phyloP scores from a whole-genome alignment of 1,284 basidiomycete genomes.

The Moesziomyces aphidis region DNA sequence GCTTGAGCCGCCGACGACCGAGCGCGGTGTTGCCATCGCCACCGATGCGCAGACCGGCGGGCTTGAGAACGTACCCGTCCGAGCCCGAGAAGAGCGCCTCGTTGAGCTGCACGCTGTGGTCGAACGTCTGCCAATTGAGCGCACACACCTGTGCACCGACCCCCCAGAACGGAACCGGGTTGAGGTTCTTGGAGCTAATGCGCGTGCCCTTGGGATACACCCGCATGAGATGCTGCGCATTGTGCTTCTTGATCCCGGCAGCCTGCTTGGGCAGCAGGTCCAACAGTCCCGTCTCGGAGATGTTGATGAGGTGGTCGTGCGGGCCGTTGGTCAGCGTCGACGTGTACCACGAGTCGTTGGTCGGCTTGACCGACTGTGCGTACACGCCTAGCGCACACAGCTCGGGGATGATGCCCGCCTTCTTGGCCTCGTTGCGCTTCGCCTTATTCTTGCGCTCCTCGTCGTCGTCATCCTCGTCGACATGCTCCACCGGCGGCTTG shows the following conservation, averaged over 20 bases:
- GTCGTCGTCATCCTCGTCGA: constrained; percentile 28
- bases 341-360: constrained; percentile 55
- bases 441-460: constrained; percentile 31
- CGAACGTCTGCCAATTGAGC: constrained; percentile 75
- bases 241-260: constrained; percentile 68
- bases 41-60: constrained; percentile 59
- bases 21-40: constrained; percentile 44
- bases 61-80: constrained; percentile 74
- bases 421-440: constrained; percentile 39
- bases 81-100: constrained; percentile 76
- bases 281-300: constrained; percentile 72
- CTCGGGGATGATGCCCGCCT: constrained; percentile 56
- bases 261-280: constrained; percentile 69
- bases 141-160: constrained; percentile 74
- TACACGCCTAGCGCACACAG: constrained; percentile 60
- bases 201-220: constrained; percentile 75
- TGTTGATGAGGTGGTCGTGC: constrained; percentile 72
- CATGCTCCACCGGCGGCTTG: constrained; percentile 15
- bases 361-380: constrained; percentile 60
- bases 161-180: constrained; percentile 72
- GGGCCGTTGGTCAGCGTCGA: constrained; percentile 52
- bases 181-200: constrained; percentile 67
- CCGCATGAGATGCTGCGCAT: constrained; percentile 72
- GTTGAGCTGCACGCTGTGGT: constrained; percentile 70
- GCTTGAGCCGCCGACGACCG: constrained; percentile 34